These are phyloP conservation scores for Lactifluus subvellereus DNA, from an alignment of 768 basidiomycete genomes.

Conservation along the genomic window DNA sequence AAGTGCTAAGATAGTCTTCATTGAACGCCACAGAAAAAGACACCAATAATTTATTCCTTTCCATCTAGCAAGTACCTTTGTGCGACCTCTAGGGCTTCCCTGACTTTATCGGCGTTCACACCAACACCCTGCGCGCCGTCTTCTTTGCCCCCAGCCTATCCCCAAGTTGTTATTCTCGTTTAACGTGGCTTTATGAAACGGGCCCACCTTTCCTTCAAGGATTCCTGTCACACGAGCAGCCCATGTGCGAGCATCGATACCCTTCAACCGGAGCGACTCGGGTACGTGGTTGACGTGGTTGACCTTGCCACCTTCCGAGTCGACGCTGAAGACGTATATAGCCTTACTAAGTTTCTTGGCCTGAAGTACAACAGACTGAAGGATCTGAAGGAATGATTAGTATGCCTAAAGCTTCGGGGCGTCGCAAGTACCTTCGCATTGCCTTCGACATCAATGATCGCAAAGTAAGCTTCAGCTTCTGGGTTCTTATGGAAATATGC, in stretches of 20 bases:
- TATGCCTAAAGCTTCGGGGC: neutral
- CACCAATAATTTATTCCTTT: slow-evolving; percentile 12
- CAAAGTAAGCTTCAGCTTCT: slow-evolving; percentile 63
- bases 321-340: slow-evolving; percentile 82
- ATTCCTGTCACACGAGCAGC: slow-evolving; percentile 69
- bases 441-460: slow-evolving; percentile 68
- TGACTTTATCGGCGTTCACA: slow-evolving; percentile 49
- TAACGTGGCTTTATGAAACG: neutral
- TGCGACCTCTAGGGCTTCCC: slow-evolving; percentile 62
- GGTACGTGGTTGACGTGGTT: slow-evolving; percentile 84
- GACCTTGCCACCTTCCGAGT: slow-evolving; percentile 63
- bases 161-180: neutral
- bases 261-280: slow-evolving; percentile 51
- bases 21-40: neutral
- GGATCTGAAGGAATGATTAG: slow-evolving; percentile 41
- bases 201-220: slow-evolving; percentile 82
- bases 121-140: slow-evolving; percentile 91
- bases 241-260: slow-evolving; percentile 86
- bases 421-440: slow-evolving; percentile 68
- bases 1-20: neutral
- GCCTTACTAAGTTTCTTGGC: slow-evolving; percentile 81
- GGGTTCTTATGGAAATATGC: slow-evolving; percentile 75
- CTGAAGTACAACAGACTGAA: slow-evolving; percentile 68
- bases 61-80: slow-evolving; percentile 25
- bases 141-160: slow-evolving; percentile 90